Evolutionary conservation across 2,329 filamentous ascomycete genomes (phyloP).

Genomic region (Ophiostoma ulmi): DNA sequence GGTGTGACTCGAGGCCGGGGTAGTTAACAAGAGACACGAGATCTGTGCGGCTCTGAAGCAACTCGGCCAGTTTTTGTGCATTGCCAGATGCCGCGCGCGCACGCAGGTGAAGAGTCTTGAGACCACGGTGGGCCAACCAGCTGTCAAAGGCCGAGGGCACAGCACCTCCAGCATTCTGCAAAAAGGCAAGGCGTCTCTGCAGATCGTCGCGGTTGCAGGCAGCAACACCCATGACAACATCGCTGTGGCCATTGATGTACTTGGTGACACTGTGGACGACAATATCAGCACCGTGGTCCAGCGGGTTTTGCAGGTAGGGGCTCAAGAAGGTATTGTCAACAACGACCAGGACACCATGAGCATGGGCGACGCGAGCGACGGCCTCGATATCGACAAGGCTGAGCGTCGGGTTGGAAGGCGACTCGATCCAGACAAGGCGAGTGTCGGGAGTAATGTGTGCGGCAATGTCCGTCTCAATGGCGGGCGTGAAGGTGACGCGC

Average conservation of each 20-base stretch:
- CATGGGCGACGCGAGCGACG: slow-evolving; percentile 75
- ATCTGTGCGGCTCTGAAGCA: slow-evolving; percentile 72
- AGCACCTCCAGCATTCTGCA: slow-evolving; percentile 96
- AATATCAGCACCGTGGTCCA: slow-evolving; percentile 92
- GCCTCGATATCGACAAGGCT: slow-evolving; percentile 87
- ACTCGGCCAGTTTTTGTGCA: slow-evolving; percentile 68
- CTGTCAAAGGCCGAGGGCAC: slow-evolving; percentile 93
- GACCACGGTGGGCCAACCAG: slow-evolving; percentile 94
- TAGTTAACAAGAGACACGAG: slow-evolving; percentile 85
- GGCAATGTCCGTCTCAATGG: slow-evolving; percentile 82
- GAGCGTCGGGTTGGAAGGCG: slow-evolving; percentile 89
- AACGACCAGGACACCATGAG: slow-evolving; percentile 88
- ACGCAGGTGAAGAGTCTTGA: slow-evolving; percentile 94
- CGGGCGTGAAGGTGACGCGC: slow-evolving; percentile 86
- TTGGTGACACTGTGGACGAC: slow-evolving; percentile 97
- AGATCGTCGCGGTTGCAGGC: slow-evolving; percentile 87
- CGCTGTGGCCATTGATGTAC: slow-evolving; percentile 96
- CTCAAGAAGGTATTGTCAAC: slow-evolving; percentile 98
- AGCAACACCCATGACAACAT: slow-evolving; percentile 95
- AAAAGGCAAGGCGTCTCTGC: slow-evolving; percentile 72
- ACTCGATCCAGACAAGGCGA: slow-evolving; percentile 95
- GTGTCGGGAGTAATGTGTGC: slow-evolving; percentile 83
- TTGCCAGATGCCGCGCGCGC: slow-evolving; percentile 80
- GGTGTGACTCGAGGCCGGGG: slow-evolving; percentile 82
- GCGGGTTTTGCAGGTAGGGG: slow-evolving; percentile 93